Evolutionary conservation across 1,284 basidiomycete genomes (phyloP).

Genomic region (Hypsizygus ulmarius): DNA sequence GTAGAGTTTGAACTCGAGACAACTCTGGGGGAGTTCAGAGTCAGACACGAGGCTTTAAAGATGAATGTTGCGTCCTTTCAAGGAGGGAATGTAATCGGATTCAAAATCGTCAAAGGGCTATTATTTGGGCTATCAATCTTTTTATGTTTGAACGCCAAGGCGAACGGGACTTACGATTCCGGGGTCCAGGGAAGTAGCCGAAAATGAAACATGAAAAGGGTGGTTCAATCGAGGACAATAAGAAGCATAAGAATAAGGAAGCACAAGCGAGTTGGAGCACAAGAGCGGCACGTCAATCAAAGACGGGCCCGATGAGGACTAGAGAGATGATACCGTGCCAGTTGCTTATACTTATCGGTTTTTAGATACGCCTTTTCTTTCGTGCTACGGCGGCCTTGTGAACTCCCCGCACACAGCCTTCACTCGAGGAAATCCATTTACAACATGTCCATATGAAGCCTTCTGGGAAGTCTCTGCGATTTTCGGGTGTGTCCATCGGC

Average conservation of each 20-base stretch:
- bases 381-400: conserved; percentile 31
- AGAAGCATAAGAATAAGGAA: conserved; percentile 6
- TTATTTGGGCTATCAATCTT: not conserved
- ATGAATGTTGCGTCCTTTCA: too few relatives aligned
- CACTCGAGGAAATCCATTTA: conserved; percentile 30
- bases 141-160: conserved; percentile 8
- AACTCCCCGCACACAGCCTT: conserved; percentile 38
- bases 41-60: too few relatives aligned
- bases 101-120: too few relatives aligned
- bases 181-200: conserved; percentile 10
- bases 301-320: not conserved
- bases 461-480: conserved; percentile 40
- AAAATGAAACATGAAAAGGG: conserved; percentile 4
- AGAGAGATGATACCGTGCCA: conserved; percentile 6
- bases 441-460: conserved; percentile 52
- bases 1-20: too few relatives aligned
- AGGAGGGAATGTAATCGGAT: too few relatives aligned
- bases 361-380: conserved; percentile 33
- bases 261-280: conserved; percentile 1
- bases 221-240: conserved; percentile 19
- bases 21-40: too few relatives aligned
- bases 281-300: conserved; percentile 7
- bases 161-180: conserved; percentile 5
- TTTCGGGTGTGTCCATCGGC: conserved; percentile 40
- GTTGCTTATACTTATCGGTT: conserved; percentile 2